Conservation (phyloP, 2,329 filamentous ascomycete species). For the Hirsutella rhossiliensis region DNA sequence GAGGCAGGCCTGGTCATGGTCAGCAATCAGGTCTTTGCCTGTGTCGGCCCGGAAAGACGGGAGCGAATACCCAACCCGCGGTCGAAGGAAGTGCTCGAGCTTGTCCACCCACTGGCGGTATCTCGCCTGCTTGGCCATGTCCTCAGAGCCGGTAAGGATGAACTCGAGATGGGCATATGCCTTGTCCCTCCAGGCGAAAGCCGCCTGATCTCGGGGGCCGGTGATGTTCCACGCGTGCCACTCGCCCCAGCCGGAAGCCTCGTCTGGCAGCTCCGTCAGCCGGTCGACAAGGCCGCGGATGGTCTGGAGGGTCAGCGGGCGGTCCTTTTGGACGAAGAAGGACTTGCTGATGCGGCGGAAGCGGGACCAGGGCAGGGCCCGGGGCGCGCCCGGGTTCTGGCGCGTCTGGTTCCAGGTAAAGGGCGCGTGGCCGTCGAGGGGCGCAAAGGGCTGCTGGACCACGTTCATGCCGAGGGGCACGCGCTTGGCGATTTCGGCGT, state of each 20-base stretch:
- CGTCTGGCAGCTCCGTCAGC: constrained; percentile 1
- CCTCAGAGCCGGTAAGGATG: constrained; percentile 3
- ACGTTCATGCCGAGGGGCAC: constrained; percentile 2
- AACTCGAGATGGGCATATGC: constrained; percentile 8
- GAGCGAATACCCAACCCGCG: constrained; percentile 1
- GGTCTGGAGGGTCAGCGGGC: background rate
- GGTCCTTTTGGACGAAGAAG: constrained; percentile 5
- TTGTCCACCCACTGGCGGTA: constrained; percentile 1
- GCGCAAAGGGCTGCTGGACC: constrained; percentile 4
- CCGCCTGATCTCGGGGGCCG: constrained; percentile 1
- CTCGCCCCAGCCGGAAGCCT: constrained; percentile 3
- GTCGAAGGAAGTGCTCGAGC: constrained; percentile 4
- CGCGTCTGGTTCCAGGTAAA: constrained; percentile 4
- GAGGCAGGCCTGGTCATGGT: constrained; percentile 2
- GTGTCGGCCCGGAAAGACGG: background rate
- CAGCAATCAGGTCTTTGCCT: background rate
- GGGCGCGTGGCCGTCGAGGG: background rate
- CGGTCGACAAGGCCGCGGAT: constrained; percentile 2
- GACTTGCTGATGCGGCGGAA: constrained; percentile 5
- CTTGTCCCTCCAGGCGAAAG: constrained; percentile 7
- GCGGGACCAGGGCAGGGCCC: constrained; percentile 4
- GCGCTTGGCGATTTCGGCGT: background rate
- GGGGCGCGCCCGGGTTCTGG: background rate
- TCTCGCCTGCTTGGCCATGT: constrained; percentile 3
- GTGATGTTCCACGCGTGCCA: constrained; percentile 5